Conservation (phyloP, 495 filamentous ascomycete genomes). For the Penicillium egyptiacum region DNA sequence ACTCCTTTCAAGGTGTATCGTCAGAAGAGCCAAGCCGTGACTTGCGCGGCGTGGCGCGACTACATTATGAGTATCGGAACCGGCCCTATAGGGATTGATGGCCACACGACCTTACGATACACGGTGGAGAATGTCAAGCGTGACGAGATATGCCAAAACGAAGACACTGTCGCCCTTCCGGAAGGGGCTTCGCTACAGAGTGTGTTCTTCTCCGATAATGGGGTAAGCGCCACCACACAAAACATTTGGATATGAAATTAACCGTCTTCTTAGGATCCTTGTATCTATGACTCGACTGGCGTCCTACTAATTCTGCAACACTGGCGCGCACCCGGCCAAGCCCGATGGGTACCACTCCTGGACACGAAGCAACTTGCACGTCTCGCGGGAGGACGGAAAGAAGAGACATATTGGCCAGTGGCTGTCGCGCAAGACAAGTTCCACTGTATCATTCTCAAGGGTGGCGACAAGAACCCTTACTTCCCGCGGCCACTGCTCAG, state of each 20-base stretch:
- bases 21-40: slow-evolving; percentile 89
- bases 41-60: slow-evolving; percentile 88
- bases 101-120: slow-evolving; percentile 72
- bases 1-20: slow-evolving; percentile 84
- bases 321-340: slow-evolving; percentile 83
- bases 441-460: slow-evolving; percentile 98
- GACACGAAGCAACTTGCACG: slow-evolving; percentile 84
- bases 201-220: slow-evolving; percentile 88
- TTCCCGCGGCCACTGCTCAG: slow-evolving; percentile 89
- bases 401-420: slow-evolving; percentile 92
- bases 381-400: slow-evolving; percentile 76
- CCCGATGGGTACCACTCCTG: slow-evolving; percentile 86
- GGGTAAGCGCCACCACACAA: slow-evolving; percentile 50
- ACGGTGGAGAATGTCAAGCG: slow-evolving; percentile 90
- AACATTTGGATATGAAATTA: slow-evolving; percentile 14
- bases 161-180: slow-evolving; percentile 84
- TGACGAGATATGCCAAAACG: slow-evolving; percentile 88
- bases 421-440: slow-evolving; percentile 90
- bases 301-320: slow-evolving; percentile 83
- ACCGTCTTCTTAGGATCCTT: slow-evolving; percentile 65
- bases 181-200: slow-evolving; percentile 67
- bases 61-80: slow-evolving; percentile 94
- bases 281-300: slow-evolving; percentile 88
- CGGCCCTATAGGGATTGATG: slow-evolving; percentile 76
- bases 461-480: slow-evolving; percentile 88